These are phyloP conservation scores for Auricularia sp. DNA, from an alignment of 768 basidiomycete genomes.

Conservation along the genomic window DNA sequence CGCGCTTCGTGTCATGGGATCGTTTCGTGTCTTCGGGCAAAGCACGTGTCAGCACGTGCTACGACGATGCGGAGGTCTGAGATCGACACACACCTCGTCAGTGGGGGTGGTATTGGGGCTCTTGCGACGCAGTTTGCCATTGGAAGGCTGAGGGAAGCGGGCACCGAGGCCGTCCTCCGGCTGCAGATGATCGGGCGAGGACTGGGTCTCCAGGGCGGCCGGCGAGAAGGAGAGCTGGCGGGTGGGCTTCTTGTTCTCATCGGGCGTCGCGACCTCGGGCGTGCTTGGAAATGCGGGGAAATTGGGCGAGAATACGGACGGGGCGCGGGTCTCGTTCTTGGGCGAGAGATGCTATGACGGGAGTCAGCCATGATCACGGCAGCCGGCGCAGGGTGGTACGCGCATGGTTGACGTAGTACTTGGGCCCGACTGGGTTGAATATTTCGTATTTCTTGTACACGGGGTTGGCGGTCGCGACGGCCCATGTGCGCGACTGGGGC, in stretches of 20 bases:
- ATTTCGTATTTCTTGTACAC: neutral
- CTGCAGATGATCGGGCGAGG: neutral
- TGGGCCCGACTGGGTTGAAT: neutral
- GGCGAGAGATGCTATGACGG: neutral
- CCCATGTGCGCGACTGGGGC: neutral
- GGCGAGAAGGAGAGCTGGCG: neutral
- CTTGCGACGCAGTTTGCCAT: neutral
- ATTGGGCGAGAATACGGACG: neutral
- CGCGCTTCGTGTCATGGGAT: neutral
- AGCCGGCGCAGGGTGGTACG: neutral
- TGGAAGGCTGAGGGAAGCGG: neutral
- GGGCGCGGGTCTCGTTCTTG: neutral
- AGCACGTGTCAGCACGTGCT: neutral
- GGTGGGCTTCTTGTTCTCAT: neutral
- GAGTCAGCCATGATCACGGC: neutral
- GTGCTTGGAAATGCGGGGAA: slow-evolving; percentile 1
- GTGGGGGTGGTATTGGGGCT: neutral
- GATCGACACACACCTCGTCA: neutral
- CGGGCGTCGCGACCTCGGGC: neutral
- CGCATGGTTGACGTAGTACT: slow-evolving; percentile 1
- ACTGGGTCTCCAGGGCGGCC: neutral
- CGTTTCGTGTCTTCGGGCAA: neutral
- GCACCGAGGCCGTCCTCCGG: neutral
- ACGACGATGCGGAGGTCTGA: neutral
- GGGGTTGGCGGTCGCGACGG: neutral